Evolutionary conservation across 306 rosid genomes (phyloP).

Genomic region (Fragaria vesca): DNA sequence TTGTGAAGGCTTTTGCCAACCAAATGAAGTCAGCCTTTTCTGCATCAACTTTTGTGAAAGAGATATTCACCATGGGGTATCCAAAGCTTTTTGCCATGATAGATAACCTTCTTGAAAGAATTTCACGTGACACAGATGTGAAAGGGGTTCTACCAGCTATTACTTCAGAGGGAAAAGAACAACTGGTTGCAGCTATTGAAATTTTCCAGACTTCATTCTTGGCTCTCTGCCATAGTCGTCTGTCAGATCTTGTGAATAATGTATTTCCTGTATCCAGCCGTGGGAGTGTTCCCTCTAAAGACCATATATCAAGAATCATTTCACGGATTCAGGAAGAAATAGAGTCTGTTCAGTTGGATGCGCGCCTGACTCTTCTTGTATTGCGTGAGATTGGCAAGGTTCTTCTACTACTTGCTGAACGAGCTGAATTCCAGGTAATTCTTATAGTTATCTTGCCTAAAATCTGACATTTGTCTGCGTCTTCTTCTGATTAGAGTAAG

Average conservation of each 20-base stretch:
- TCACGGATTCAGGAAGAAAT: conserved; percentile 92
- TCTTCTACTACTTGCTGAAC: conserved; percentile 73
- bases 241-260: conserved; percentile 89
- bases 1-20: conserved; percentile 85
- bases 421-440: conserved; percentile 86
- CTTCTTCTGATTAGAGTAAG: not conserved
- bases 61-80: conserved; percentile 85
- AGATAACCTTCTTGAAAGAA: conserved; percentile 92
- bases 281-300: conserved; percentile 93
- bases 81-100: conserved; percentile 90
- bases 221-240: conserved; percentile 87
- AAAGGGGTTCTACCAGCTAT: conserved; percentile 94
- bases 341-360: conserved; percentile 92
- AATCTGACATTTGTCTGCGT: not conserved
- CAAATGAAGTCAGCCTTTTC: conserved; percentile 98
- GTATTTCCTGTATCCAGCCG: conserved; percentile 91
- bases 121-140: conserved; percentile 90
- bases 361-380: conserved; percentile 92
- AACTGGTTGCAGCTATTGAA: conserved; percentile 79
- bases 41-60: conserved; percentile 97
- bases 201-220: conserved; percentile 92
- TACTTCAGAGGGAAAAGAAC: conserved; percentile 69
- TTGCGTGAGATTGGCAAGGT: conserved; percentile 96
- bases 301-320: conserved; percentile 78
- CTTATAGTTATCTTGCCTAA: conserved; percentile 2